These are phyloP conservation scores for Cordyceps tenuipes DNA, from an alignment of 2,329 filamentous ascomycete genomes.

Conservation along the genomic window DNA sequence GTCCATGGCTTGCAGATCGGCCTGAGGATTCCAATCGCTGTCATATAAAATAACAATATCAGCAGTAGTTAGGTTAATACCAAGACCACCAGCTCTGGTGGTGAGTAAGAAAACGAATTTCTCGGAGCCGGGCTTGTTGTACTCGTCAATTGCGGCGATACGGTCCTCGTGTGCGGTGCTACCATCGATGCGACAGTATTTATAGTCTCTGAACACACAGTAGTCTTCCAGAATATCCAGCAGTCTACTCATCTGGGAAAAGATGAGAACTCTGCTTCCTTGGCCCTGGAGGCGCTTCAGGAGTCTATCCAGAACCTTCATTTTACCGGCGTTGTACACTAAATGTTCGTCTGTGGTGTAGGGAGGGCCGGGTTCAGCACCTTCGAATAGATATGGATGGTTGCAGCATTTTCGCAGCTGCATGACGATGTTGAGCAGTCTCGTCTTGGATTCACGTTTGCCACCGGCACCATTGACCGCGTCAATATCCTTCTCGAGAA, in stretches of 20 bases:
- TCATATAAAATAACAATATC: constrained; percentile 97
- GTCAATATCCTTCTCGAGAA: constrained; percentile 97
- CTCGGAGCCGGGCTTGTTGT: constrained; percentile 92
- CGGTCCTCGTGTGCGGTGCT: constrained; percentile 95
- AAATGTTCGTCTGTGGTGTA: constrained; percentile 98
- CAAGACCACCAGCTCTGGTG: constrained; percentile 87
- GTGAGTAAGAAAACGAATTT: constrained; percentile 96
- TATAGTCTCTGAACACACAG: constrained; percentile 88
- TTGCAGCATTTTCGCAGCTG: constrained; percentile 98
- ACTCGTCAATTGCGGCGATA: constrained; percentile 95
- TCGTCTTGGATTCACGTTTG: constrained; percentile 95
- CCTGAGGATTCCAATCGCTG: constrained; percentile 98
- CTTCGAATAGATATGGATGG: constrained; percentile 95
- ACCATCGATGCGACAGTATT: constrained; percentile 96
- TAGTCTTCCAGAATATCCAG: constrained; percentile 97
- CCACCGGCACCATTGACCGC: constrained; percentile 94
- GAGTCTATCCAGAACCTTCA: constrained; percentile 92
- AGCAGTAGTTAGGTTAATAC: constrained; percentile 91
- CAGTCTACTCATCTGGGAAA: constrained; percentile 97
- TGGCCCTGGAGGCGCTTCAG: constrained; percentile 74
- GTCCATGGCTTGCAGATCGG: constrained; percentile 97
- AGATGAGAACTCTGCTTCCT: constrained; percentile 93
- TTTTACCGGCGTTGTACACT: constrained; percentile 89
- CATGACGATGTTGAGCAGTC: constrained; percentile 98
- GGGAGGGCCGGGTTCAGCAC: constrained; percentile 90